These are phyloP conservation scores for Conticribra weissflogii DNA, from an alignment of 108 stramenopile genomes.

Conservation along the genomic window DNA sequence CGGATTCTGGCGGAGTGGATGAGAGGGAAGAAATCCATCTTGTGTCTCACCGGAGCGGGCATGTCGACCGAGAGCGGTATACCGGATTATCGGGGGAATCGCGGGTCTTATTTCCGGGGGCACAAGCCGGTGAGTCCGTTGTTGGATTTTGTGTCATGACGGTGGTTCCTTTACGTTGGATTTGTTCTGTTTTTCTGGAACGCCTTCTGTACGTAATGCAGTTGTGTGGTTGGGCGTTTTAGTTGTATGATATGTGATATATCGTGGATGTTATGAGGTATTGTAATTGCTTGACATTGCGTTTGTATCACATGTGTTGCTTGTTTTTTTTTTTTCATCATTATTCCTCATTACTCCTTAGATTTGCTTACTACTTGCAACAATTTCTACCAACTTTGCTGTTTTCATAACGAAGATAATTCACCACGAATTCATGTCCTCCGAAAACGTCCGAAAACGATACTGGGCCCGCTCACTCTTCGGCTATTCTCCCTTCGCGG, in stretches of 20 bases:
- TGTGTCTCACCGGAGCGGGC: constrained; percentile 94
- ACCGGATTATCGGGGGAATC: constrained; percentile 95
- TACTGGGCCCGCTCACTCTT: constrained; percentile 97
- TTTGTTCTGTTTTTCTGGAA: too few relatives aligned
- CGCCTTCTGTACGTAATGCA: too few relatives aligned
- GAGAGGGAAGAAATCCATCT: constrained; percentile 50
- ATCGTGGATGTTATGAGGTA: too few relatives aligned
- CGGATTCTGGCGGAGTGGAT: constrained; percentile 51
- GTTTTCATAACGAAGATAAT: too few relatives aligned
- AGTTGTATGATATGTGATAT: too few relatives aligned
- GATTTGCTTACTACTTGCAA: neutral
- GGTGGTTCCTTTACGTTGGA: too few relatives aligned
- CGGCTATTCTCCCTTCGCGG: constrained; percentile 81
- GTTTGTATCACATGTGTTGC: neutral
- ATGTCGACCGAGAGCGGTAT: constrained; percentile 96
- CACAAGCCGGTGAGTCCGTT: constrained; percentile 97
- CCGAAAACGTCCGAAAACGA: constrained; percentile 67
- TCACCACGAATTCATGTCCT: constrained; percentile 92
- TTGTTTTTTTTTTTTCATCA: neutral
- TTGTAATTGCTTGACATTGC: too few relatives aligned
- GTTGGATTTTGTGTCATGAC: too few relatives aligned
- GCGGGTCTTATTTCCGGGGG: constrained; percentile 92
- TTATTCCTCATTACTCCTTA: neutral
- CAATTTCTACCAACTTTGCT: neutral
- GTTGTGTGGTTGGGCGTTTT: too few relatives aligned